These are phyloP conservation scores for Phlyctochytrium arcticum DNA, from an alignment of 192 early-diverging fungal species.

Conservation along the genomic window DNA sequence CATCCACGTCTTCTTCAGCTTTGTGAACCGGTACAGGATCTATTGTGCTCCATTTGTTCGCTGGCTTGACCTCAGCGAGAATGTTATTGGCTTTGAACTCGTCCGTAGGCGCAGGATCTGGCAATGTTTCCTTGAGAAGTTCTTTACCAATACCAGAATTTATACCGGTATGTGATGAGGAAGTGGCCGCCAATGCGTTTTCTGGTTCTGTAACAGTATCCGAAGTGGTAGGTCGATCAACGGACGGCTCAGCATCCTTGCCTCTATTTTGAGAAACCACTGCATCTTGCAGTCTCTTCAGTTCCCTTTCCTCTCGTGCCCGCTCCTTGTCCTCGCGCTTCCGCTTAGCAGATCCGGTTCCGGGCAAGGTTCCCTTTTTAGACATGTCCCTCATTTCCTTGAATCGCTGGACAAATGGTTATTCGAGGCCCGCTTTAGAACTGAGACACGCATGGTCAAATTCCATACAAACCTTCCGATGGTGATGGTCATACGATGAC, in stretches of 20 bases:
- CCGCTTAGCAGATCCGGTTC: conserved; percentile 37
- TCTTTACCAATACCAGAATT: too few relatives aligned
- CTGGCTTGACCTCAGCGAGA: too few relatives aligned
- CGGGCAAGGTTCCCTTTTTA: conserved; percentile 25
- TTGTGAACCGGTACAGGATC: too few relatives aligned
- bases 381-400: conserved; percentile 70
- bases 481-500: conserved; percentile 75
- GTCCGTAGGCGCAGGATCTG: too few relatives aligned
- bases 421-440: not conserved
- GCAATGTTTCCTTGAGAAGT: too few relatives aligned
- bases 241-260: not conserved
- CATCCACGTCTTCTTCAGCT: too few relatives aligned
- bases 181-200: too few relatives aligned
- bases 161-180: too few relatives aligned
- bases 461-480: conserved; percentile 52
- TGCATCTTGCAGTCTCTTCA: conserved; percentile 62
- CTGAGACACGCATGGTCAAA: not conserved
- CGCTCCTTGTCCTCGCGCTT: conserved; percentile 57
- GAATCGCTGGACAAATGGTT: conserved; percentile 47
- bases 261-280: conserved; percentile 28
- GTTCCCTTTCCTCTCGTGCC: conserved; percentile 63
- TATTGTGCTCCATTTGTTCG: too few relatives aligned
- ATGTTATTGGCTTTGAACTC: too few relatives aligned
- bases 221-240: too few relatives aligned
- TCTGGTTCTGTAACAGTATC: too few relatives aligned